These are phyloP conservation scores for Pseudofabraea citricarpa DNA, from an alignment of 2,329 filamentous ascomycete species.

Conservation along the genomic window DNA sequence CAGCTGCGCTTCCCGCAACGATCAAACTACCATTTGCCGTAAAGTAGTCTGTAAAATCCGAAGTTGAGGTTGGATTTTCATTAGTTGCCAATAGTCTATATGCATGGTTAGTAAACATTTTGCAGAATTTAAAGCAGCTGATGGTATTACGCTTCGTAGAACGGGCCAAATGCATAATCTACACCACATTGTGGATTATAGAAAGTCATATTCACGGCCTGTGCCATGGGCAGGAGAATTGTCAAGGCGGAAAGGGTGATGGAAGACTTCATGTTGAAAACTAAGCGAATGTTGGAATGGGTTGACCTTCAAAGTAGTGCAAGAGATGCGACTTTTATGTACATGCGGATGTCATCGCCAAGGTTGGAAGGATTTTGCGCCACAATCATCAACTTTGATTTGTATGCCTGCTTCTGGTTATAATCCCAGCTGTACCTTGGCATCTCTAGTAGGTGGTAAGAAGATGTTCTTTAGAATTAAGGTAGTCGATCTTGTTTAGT, in stretches of 20 bases:
- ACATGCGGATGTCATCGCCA: neutral
- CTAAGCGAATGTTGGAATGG: neutral
- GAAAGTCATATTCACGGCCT: neutral
- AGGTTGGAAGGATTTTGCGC: neutral
- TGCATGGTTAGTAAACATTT: neutral
- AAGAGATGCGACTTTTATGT: neutral
- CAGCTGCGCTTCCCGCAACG: neutral
- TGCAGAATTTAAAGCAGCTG: neutral
- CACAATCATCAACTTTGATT: neutral
- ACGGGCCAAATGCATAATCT: neutral
- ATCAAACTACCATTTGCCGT: neutral
- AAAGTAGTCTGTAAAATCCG: neutral
- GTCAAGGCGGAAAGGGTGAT: neutral
- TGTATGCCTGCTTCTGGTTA: neutral
- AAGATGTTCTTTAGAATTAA: too few species aligned
- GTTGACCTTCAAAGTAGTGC: neutral
- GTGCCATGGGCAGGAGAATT: neutral
- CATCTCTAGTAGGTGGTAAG: too few species aligned
- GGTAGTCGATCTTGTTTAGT: too few species aligned
- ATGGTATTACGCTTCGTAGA: neutral
- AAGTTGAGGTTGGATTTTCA: neutral
- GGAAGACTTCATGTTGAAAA: neutral
- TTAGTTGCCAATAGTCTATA: neutral
- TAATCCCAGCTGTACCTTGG: neutral
- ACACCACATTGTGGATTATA: neutral